These are phyloP conservation scores for Aspergillus brasiliensis DNA, from an alignment of 2,329 filamentous ascomycete genomes.

Conservation along the genomic window DNA sequence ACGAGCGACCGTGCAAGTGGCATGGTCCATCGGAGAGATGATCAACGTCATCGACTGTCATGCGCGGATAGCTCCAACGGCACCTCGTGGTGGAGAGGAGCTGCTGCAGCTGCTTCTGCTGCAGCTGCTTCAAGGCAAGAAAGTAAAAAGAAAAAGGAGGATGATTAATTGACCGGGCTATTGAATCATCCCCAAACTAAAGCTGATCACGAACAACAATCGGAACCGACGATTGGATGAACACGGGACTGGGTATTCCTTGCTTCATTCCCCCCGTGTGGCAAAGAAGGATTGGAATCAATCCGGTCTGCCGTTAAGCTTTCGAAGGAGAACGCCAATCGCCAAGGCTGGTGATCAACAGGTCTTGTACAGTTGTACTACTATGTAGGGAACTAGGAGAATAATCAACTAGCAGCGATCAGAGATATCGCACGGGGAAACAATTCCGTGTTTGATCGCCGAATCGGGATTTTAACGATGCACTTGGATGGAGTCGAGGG, in stretches of 20 bases:
- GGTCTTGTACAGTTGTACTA: background rate
- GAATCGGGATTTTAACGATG: background rate
- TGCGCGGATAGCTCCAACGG: background rate
- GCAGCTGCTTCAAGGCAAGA: background rate
- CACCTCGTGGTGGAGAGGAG: background rate
- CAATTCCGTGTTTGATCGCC: background rate
- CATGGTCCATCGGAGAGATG: background rate
- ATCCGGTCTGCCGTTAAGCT: background rate
- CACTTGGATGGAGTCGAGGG: background rate
- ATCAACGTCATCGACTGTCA: conserved; percentile 15
- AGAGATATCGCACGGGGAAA: background rate
- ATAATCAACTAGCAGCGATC: background rate
- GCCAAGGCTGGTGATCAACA: background rate
- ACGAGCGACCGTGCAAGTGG: background rate
- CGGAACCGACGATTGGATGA: background rate
- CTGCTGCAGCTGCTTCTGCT: too few relatives aligned
- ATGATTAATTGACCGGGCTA: background rate
- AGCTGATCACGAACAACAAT: too few relatives aligned
- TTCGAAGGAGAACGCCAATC: background rate
- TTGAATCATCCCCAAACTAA: background rate
- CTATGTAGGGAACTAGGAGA: background rate
- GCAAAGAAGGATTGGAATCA: background rate
- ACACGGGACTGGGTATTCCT: background rate
- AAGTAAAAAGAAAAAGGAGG: background rate
- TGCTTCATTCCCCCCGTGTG: background rate